Evolutionary conservation across 2,329 filamentous ascomycete species (phyloP), one percentile per base, ranked within the genome.

Genomic region (Hypoxylon sp.): DNA sequence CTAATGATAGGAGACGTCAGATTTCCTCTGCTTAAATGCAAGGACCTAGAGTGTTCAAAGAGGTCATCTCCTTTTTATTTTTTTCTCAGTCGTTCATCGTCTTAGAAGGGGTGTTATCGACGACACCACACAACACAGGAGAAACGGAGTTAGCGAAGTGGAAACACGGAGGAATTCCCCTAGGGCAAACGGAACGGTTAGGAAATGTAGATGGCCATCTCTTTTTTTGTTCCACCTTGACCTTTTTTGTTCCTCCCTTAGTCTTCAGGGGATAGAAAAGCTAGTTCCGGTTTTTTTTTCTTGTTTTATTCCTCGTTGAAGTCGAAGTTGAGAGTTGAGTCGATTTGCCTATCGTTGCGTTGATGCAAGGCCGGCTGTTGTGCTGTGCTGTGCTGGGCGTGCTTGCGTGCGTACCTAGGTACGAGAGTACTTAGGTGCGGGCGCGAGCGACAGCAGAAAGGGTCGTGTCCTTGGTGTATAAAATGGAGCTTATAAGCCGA

Each of bases 141-240:
- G 46, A 60, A 41, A 41, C 36, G 34, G 46, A 43, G 57, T 50
- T 36, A 13, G 38, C 34, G 41, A 46, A 58, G 32, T 28, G 55
- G 55, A 58, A 21, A 58, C 28, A 48, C 32, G 55, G 55, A 49
- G 30, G 55, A 25, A 38, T 50, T 30, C 28, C 51, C 38, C 53
- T 17, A 41, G 3, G 50, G 34, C 50, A 53, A 53, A 38, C 38
- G 52, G 36, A 25, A 38, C 28, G 55, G 55, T n/a, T 34, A 30
- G 55, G 55, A 58, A 49, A 36, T 49, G 55, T 58, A 58, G 55
- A 58, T 49, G 43, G 55, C 11, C 25, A 23, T 36, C 28, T 36
- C 38, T 28, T 14, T n/a, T 36, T 48, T 10, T 38, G 5, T 28
- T 34, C 19, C 6, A 21, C 13, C 17, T 10, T 36, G 7, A 30